Evolutionary conservation across 768 basidiomycete genomes (phyloP).

Genomic region (Amanita molliuscula): DNA sequence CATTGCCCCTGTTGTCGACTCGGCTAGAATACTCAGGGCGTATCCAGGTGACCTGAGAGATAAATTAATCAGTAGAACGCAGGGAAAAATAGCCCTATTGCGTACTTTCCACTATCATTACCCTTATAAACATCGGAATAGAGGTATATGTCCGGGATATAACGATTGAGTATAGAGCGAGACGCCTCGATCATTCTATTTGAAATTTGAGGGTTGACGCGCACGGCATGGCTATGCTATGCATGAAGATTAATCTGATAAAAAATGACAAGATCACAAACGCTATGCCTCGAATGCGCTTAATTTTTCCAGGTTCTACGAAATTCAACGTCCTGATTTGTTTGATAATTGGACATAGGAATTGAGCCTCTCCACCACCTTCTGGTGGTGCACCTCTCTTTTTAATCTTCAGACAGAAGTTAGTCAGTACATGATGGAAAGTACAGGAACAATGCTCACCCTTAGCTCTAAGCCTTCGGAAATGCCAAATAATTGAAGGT

Average conservation of each 20-base stretch:
- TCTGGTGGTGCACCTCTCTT: slow-evolving; percentile 86
- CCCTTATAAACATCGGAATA: slow-evolving; percentile 99
- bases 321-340: slow-evolving; percentile 91
- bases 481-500: slow-evolving; percentile 83
- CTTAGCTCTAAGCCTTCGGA: slow-evolving; percentile 85
- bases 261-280: slow-evolving; percentile 30
- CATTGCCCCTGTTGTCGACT: slow-evolving; percentile 84
- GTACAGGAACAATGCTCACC: slow-evolving; percentile 28
- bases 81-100: slow-evolving; percentile 6
- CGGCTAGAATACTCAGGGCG: slow-evolving; percentile 81
- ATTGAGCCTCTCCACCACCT: slow-evolving; percentile 91
- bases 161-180: slow-evolving; percentile 87
- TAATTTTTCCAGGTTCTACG: slow-evolving; percentile 83
- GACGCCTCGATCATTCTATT: slow-evolving; percentile 96
- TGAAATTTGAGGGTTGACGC: slow-evolving; percentile 95
- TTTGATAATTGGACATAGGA: slow-evolving; percentile 86
- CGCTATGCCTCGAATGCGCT: slow-evolving; percentile 93
- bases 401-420: slow-evolving; percentile 54
- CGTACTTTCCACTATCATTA: slow-evolving; percentile 93
- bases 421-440: neutral
- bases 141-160: slow-evolving; percentile 96
- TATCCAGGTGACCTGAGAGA: slow-evolving; percentile 83
- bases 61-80: neutral
- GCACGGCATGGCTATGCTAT: slow-evolving; percentile 73
- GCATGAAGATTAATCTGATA: slow-evolving; percentile 4